Evolutionary conservation across 805 yeast species (phyloP), one percentile per base, ranked within the genome.

Genomic region (Blastobotrys chiropterorum): DNA sequence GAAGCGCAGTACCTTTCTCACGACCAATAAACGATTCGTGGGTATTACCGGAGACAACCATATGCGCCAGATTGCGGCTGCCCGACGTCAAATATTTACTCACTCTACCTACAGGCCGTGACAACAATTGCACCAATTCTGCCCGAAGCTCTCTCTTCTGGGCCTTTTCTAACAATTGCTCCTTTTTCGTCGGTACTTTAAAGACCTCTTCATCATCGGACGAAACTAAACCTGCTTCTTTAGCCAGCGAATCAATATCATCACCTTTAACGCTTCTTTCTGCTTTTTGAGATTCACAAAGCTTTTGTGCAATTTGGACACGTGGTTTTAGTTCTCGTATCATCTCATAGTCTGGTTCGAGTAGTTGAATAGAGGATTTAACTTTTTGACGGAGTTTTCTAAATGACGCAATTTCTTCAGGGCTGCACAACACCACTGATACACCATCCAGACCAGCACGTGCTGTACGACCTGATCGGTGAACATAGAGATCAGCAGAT

Each of bases 391-490:
- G 50, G 51, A 92, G 75, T 68, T 86, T 88, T 62, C 81, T 77
- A 56, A 90, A 73, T 0, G 98, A 90, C 52, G 89, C 77, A 0
- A 95, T 89, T 65, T 94, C 99, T 54, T 86, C 90, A 14, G 97
- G 97, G 3, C 96, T 86, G 62, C 97, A 89, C 50, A 94, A 73
- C 80, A 90, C 82, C 47, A 94, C 84, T 1, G 97, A 85, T n/a
- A 94, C 96, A 74, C 99, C 99, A 65, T 87, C 92, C 38, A 68
- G 67, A 0, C 92, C 94, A 1, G 95, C 97, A 74, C 99, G 85
- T 0, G 96, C 98, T n/a, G 99, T 94, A 78, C 99, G 83, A 55
- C 99, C 99, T 1, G 97, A 87, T 67, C 99, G 79, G 69, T 94
- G 99, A 59, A 94, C 83, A 64, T 94, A 94, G 48, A 89, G 82